Base-by-base conservation (phyloP, 192 early-diverging fungal species). In the Umbelopsis sp. region DNA sequence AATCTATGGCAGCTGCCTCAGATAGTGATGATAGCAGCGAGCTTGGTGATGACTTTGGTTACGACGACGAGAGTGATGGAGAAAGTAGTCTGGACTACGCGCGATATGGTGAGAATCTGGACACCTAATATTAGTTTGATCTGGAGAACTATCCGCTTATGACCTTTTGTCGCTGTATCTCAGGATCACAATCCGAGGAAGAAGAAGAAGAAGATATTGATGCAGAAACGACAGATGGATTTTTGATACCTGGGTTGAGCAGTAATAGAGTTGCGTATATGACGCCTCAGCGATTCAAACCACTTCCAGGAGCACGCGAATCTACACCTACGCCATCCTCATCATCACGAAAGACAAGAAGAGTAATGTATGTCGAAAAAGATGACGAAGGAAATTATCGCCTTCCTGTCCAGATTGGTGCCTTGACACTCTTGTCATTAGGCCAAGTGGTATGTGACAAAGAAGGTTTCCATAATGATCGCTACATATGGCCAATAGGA, bases 401-500 rank as follows among this genome's bases (percentile, higher is more conserved):
- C 31, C 76, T 96, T 49, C 96, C 96, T 0, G 83, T 95, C 16
- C 84, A 90, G 44, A 82, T 94, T 25, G 96, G 95, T 10, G 86
- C 92, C 9, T 83, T 95, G 21, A 94, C 91, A 5, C 81, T 97
- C 32, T 75, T 88, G 21, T 71, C 66, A 56, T 80, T 94, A 29
- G 94, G 94, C 36, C 69, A 38, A 2, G 81, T 95, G 29, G 76
- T 90, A 2, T 82, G 71, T 50, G 86, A 91, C 71, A 80, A 83
- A 12, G 51, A 82, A 51, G 72, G 79, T 0, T 95, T 87, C 75
- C 93, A 95, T 74, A 91, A 81, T 69, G 91, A 94, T 68, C 83
- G 92, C 47, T 93, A 95, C 74, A 93, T 95, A 32, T 95, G 81
- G 77, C 94, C 94, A 0, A 82, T 94, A 17, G 93, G 93, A 20